Conservation (phyloP, 495 filamentous ascomycete genomes). For the Podospora anserina region DNA sequence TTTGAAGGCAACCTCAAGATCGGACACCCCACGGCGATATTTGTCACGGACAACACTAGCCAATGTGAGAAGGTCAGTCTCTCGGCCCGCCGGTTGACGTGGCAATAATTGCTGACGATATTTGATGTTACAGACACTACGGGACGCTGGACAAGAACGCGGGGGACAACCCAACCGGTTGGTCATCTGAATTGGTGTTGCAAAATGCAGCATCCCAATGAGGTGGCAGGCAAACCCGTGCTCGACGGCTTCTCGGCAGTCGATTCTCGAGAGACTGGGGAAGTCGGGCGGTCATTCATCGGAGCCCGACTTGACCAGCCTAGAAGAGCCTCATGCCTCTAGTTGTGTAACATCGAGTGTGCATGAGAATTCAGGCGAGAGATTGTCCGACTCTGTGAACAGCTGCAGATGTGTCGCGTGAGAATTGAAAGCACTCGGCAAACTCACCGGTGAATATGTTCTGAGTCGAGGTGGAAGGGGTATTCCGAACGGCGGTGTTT, state of each 20-base stretch:
- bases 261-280: not conserved
- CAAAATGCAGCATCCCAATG: not conserved
- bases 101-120: not conserved
- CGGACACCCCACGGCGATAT: slow-evolving; percentile 1
- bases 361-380: not conserved
- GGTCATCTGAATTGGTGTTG: slow-evolving; percentile 4
- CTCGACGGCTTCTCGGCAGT: not conserved
- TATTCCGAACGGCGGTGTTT: not conserved
- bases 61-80: not conserved
- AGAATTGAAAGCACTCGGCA: not conserved
- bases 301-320: not conserved
- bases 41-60: slow-evolving; percentile 2
- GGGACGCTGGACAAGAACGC: not conserved
- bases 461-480: not conserved
- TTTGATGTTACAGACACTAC: not conserved
- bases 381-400: not conserved
- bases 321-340: not conserved
- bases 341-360: not conserved
- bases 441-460: not conserved
- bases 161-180: not conserved
- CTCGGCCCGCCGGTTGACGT: not conserved
- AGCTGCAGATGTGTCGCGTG: not conserved
- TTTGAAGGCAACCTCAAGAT: not conserved
- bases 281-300: not conserved
- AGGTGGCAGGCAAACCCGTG: not conserved